Conservation (phyloP, 2,329 filamentous ascomycete genomes). For the Ceratocystis destructans region DNA sequence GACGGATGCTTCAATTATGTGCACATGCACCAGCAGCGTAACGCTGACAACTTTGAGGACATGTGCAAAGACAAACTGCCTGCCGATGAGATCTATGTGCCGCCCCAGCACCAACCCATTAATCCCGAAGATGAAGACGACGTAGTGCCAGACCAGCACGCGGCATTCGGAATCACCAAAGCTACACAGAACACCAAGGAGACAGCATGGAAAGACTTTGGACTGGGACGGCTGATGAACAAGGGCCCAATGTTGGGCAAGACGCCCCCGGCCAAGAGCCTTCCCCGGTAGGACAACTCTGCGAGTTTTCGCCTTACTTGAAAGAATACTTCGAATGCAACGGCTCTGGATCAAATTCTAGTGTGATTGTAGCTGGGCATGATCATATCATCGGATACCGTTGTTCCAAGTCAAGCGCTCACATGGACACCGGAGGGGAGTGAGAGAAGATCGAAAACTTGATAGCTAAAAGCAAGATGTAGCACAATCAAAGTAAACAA, state of each 20-base stretch:
- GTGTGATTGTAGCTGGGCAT: background rate
- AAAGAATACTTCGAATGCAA: background rate
- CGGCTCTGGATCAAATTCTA: background rate
- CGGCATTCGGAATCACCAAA: conserved; percentile 71
- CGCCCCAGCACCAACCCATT: conserved; percentile 62
- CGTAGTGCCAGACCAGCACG: conserved; percentile 76
- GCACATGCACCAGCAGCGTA: conserved; percentile 57
- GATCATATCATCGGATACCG: background rate
- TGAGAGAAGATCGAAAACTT: background rate
- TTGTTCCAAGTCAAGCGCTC: background rate
- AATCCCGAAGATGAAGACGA: conserved; percentile 85
- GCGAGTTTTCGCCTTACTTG: background rate
- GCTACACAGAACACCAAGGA: conserved; percentile 60
- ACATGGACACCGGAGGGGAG: background rate
- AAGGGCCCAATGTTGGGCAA: conserved; percentile 36
- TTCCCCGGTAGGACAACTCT: conserved; percentile 21
- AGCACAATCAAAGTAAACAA: conserved; percentile 3
- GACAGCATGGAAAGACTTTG: conserved; percentile 66
- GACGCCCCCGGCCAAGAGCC: conserved; percentile 20
- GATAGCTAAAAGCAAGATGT: background rate
- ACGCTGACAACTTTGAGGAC: conserved; percentile 69
- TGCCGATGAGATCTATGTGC: conserved; percentile 72
- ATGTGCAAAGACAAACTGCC: conserved; percentile 57
- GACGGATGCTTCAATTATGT: conserved; percentile 63
- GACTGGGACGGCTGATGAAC: conserved; percentile 55